Conservation (phyloP, 2,329 filamentous ascomycete species). For the Daldinia eschscholtzii region DNA sequence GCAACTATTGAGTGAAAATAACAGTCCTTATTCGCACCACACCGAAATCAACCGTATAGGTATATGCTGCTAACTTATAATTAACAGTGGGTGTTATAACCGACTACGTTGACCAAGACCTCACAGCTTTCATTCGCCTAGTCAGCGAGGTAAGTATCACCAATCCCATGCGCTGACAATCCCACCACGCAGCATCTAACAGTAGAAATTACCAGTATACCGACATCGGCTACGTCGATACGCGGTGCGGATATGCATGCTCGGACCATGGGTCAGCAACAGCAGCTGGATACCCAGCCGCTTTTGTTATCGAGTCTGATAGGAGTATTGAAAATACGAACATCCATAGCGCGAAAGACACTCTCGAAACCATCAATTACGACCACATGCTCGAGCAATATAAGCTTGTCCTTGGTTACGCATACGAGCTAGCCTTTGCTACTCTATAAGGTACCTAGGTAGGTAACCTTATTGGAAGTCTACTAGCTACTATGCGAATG, state of each 20-base stretch:
- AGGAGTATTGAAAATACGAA: conserved; percentile 73
- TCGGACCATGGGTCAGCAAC: conserved; percentile 77
- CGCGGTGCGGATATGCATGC: conserved; percentile 69
- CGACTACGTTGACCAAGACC: conserved; percentile 55
- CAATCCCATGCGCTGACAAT: background rate
- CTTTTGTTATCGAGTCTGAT: conserved; percentile 73
- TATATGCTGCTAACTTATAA: conserved; percentile 1
- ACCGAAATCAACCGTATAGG: background rate
- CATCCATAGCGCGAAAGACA: conserved; percentile 80
- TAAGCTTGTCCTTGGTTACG: conserved; percentile 61
- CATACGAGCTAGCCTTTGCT: conserved; percentile 60
- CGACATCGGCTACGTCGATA: conserved; percentile 59
- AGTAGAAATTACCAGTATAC: conserved; percentile 50
- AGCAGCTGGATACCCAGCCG: conserved; percentile 74
- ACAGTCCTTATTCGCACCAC: background rate
- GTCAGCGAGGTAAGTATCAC: conserved; percentile 50
- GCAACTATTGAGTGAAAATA: background rate
- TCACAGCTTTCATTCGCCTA: conserved; percentile 56
- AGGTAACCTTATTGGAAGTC: background rate
- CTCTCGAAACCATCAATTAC: conserved; percentile 76
- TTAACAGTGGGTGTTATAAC: conserved; percentile 55
- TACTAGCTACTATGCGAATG: background rate
- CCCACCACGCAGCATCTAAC: background rate
- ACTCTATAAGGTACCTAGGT: background rate
- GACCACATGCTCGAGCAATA: conserved; percentile 76